Base-by-base conservation (phyloP, 2,329 filamentous ascomycete genomes). In the Achaetomium macrosporum region DNA sequence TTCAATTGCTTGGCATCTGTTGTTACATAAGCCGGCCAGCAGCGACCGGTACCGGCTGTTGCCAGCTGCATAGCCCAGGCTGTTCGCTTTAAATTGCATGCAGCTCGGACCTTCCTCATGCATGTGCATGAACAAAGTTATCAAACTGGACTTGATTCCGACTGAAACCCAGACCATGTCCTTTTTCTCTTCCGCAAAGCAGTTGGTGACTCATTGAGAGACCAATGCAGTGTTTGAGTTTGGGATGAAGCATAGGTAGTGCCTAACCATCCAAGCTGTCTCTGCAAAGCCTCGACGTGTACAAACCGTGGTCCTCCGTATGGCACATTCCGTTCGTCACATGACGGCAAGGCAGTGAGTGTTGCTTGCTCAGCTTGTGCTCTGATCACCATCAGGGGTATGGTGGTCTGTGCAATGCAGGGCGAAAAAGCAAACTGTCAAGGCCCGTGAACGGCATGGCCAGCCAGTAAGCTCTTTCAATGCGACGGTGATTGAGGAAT, bases 381-480 rank as follows among this genome's bases (percentile, higher is more conserved):
- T 35, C 10, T 20, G 25, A 15, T 39, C 35, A 25, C 25, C 3
- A 29, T 53, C 50, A 53, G 44, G 50, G 50, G 47, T 35, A 42
- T 19, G 30, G 19, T n/a, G 35, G 37, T 20, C 41, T 19, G 40
- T 46, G 35, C 47, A 30, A 46, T 37, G 46, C 47, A 19, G 29
- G 42, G 50, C 39, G 29, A 41, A 53, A 56, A 57, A 50, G 43
- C 47, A 47, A n/a, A 51, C n/a, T 43, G 55, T 51, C 55, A 54
- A 49, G 55, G 7, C 45, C 12, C n/a, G 8, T 35, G 25, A n/a
- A 44, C 30, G 41, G 29, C 42, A 37, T 10, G 39, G 42, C 15
- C 47, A 51, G 44, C 51, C 51, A 51, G 50, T 44, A 30, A 40
- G 25, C 47, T 42, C 29, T 29, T 40, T 29, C 35, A 31, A 42